These are phyloP conservation scores for Gentiana macrophylla DNA, from an alignment of 257 asterid species.

Conservation along the genomic window DNA sequence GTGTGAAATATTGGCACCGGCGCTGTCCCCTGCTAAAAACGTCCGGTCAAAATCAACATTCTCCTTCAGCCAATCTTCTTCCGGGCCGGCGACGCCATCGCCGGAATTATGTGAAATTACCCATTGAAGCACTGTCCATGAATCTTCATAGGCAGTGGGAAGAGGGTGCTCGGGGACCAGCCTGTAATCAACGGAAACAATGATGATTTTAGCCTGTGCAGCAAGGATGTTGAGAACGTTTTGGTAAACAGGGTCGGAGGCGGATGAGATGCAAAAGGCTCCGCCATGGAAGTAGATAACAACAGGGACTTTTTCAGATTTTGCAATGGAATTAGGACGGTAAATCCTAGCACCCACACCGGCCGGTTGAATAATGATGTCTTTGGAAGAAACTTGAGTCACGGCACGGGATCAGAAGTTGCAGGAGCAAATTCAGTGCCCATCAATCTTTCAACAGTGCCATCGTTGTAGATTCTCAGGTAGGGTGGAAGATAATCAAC, in stretches of 20 bases:
- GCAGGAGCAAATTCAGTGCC: constrained; percentile 13
- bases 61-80: constrained; percentile 32
- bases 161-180: too few relatives aligned
- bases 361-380: constrained; percentile 28
- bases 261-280: too few relatives aligned
- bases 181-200: too few relatives aligned
- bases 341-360: constrained; percentile 50
- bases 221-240: too few relatives aligned
- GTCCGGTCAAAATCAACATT: constrained; percentile 37
- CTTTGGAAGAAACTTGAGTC: constrained; percentile 7
- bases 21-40: constrained; percentile 71
- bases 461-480: constrained; percentile 40
- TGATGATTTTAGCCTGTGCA: too few relatives aligned
- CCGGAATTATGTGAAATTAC: neutral
- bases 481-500: constrained; percentile 48
- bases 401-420: too few relatives aligned
- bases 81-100: neutral
- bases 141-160: too few relatives aligned
- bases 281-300: too few relatives aligned
- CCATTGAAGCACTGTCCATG: too few relatives aligned
- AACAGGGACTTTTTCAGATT: constrained; percentile 33
- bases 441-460: constrained; percentile 41
- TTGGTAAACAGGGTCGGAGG: too few relatives aligned
- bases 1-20: constrained; percentile 76
- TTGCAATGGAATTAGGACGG: constrained; percentile 20